Evolutionary conservation across 257 asterid genomes (phyloP).

Genomic region (Primulina tabacum): DNA sequence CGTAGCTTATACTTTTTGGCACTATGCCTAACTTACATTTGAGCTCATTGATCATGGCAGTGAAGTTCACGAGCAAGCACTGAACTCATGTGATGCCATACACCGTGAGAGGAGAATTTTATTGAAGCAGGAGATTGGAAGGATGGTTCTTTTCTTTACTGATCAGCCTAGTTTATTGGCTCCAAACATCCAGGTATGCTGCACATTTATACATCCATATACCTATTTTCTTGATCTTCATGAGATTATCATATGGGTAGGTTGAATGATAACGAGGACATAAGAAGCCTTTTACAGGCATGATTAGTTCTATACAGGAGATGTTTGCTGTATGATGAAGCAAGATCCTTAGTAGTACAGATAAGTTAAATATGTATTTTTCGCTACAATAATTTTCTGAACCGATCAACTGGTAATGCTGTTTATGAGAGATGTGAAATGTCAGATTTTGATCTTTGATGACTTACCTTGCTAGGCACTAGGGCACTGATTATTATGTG

Average conservation of each 20-base stretch:
- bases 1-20: constrained; percentile 20
- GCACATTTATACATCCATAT: constrained; percentile 8
- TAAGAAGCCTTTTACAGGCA: constrained; percentile 1
- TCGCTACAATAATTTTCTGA: background rate
- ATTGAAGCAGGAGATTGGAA: constrained; percentile 96
- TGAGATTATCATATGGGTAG: background rate
- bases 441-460: background rate
- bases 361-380: background rate
- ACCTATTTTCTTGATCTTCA: constrained; percentile 5
- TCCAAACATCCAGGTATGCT: constrained; percentile 91
- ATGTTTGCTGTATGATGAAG: constrained; percentile 14
- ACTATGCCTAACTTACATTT: constrained; percentile 21
- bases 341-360: background rate
- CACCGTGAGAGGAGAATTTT: constrained; percentile 90
- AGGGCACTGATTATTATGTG: background rate
- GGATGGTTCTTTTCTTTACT: constrained; percentile 93
- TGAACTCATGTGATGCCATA: constrained; percentile 74
- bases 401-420: background rate
- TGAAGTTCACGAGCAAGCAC: constrained; percentile 96
- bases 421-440: background rate
- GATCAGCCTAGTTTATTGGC: constrained; percentile 99
- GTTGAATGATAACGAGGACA: constrained; percentile 10
- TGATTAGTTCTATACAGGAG: constrained; percentile 15
- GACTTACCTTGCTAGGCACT: background rate
- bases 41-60: constrained; percentile 44